Conservation (phyloP, 805 yeast species). For the Cyberlindnera sargentensis region DNA sequence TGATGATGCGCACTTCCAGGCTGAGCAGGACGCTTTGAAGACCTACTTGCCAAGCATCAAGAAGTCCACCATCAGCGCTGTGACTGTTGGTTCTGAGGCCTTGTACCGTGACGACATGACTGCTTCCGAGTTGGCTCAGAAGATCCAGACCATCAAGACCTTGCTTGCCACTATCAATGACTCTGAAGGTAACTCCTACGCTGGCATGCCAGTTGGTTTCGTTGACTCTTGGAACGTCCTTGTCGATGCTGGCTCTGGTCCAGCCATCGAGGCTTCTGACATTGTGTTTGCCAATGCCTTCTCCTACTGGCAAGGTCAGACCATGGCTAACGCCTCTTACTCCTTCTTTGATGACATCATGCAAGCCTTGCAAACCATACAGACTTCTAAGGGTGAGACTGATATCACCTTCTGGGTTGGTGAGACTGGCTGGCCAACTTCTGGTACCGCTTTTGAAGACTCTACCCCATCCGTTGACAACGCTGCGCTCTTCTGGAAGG, state of each 20-base stretch:
- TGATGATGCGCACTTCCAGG: conserved; percentile 68
- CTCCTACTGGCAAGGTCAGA: conserved; percentile 98
- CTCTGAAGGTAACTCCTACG: conserved; percentile 73
- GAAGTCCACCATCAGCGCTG: conserved; percentile 58
- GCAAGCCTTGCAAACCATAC: conserved; percentile 91
- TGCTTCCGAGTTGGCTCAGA: conserved; percentile 62
- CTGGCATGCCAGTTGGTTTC: conserved; percentile 73
- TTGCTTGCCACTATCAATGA: conserved; percentile 59
- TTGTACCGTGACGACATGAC: conserved; percentile 85
- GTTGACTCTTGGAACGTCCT: conserved; percentile 94
- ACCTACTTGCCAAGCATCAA: conserved; percentile 68
- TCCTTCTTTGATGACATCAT: conserved; percentile 95
- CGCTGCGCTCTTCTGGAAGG: conserved; percentile 78
- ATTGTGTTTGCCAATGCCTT: conserved; percentile 90
- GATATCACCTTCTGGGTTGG: conserved; percentile 92
- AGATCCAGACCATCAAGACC: conserved; percentile 55
- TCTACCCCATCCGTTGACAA: conserved; percentile 65
- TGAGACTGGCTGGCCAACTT: conserved; percentile 96
- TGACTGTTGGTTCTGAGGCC: conserved; percentile 94
- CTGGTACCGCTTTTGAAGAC: conserved; percentile 63
- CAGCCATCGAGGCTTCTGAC: conserved; percentile 78
- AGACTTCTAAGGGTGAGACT: conserved; percentile 78
- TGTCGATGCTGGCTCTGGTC: conserved; percentile 67
- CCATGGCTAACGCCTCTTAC: conserved; percentile 72
- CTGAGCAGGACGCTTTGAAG: conserved; percentile 67